A percentile compares a stretch with the other conserved stretches of the same genome.
phyloP scores from a whole-genome alignment of 371 early-diverging fungal genomes.

The Rhizopus stolonifer region DNA sequence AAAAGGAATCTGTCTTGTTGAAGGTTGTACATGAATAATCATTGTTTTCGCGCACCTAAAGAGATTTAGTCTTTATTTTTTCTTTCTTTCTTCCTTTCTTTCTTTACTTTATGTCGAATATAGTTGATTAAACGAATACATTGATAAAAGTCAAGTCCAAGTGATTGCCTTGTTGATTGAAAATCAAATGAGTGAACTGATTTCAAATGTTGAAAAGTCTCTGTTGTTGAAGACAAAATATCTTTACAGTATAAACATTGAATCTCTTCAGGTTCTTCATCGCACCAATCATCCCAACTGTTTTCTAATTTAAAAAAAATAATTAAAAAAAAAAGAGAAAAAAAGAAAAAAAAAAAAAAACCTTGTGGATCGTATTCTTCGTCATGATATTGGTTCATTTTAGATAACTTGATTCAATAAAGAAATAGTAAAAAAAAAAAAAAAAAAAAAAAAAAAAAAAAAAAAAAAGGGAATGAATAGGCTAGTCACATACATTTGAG shows the following conservation, averaged over 20 bases:
- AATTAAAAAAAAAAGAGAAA: background rate
- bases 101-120: constrained; percentile 59
- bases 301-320: constrained; percentile 24
- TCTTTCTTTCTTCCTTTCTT: no score
- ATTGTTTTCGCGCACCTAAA: background rate
- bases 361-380: constrained; percentile 3
- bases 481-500: no score
- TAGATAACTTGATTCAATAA: no score
- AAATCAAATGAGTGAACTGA: constrained; percentile 72
- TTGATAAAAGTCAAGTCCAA: constrained; percentile 79
- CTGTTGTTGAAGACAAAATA: constrained; percentile 44
- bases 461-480: no score
- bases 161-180: constrained; percentile 44
- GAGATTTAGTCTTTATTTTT: no score
- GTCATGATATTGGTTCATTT: constrained; percentile 1
- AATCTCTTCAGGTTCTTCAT: constrained; percentile 55
- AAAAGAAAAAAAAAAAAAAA: background rate
- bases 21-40: background rate
- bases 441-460: no score
- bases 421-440: no score
- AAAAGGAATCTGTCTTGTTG: constrained; percentile 50
- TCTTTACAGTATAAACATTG: constrained; percentile 75
- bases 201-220: constrained; percentile 68
- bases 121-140: constrained; percentile 87
- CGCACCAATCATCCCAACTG: constrained; percentile 82